Base-by-base conservation (phyloP, 768 basidiomycete species). In the Mycena rebaudengoi region DNA sequence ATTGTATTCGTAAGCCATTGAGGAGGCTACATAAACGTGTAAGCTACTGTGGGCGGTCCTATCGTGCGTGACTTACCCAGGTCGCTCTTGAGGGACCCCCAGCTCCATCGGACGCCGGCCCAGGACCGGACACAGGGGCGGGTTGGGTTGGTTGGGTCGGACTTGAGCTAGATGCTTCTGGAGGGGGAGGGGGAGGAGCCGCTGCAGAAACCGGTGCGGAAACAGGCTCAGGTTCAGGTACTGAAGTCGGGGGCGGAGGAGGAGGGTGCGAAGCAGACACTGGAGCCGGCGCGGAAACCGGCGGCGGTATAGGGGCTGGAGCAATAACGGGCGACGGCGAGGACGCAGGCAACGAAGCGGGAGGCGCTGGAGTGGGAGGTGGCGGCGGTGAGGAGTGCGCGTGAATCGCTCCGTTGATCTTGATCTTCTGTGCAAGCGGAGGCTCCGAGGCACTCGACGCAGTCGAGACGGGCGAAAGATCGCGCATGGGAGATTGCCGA, bases 361-460 rank as follows among this genome's bases (percentile, higher is more conserved):
- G 59, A 30, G 59, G 50, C 6, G 30, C 23, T 13, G n/a, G n/a
- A 1, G 44, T 29, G 41, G 29, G 37, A 26, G 52, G 33, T 21
- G 25, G 12, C 21, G 44, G 57, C 26, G n/a, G n/a, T n/a, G n/a
- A n/a, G n/a, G n/a, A n/a, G n/a, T 61, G 44, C 5, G 21, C 21
- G 29, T 49, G 44, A 21, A 8, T 54, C 5, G 29, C 33, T 28
- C 60, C 60, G 41, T 62, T 62, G 52, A 62, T 28, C 60, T 86
- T 91, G 53, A 87, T 78, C 56, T 83, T 80, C 70, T 88, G 87
- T 5, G 60, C 60, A 46, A 48, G 40, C 35, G 37, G 13, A 0
- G 88, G 79, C 69, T 93, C 92, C 3, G 88, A 89, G 2, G 84
- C 86, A 70, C 91, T 94, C 29, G 92, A 93, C 16, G 85, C 85